Percentiles rank a stretch among this genome's conserved stretches.
Evolutionary conservation across 129 eudicot species (phyloP).

Genomic region (Flaveria bidentis): DNA sequence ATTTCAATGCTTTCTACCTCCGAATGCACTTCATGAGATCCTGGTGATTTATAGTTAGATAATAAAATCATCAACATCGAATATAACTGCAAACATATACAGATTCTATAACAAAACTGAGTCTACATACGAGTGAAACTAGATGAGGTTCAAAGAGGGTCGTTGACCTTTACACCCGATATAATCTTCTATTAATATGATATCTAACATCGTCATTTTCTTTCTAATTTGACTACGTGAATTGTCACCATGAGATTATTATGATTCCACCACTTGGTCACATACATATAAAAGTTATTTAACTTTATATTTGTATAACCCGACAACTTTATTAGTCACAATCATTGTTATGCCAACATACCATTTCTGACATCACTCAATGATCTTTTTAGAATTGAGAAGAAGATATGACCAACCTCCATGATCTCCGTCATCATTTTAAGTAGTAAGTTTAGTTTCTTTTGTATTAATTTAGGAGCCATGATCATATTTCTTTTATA

Average conservation of each 20-base stretch:
- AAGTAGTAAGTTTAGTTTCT: no score
- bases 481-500: no score
- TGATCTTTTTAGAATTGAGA: not conserved
- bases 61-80: not conserved
- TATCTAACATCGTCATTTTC: not conserved
- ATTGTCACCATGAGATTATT: no score
- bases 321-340: conserved; percentile 10
- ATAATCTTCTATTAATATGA: not conserved
- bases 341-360: not conserved
- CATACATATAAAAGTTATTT: not conserved
- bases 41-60: conserved; percentile 35
- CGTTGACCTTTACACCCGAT: not conserved
- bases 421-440: no score
- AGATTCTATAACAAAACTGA: not conserved
- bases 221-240: not conserved
- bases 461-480: no score
- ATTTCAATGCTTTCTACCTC: conserved; percentile 45
- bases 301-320: not conserved
- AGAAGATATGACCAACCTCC: not conserved
- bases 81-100: not conserved
- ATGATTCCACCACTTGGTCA: not conserved
- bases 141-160: not conserved
- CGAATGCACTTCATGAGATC: conserved; percentile 62
- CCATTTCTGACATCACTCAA: not conserved
- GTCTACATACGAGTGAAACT: not conserved